Base-by-base conservation (phyloP, 2,329 filamentous ascomycete genomes). In the Cladosporium sp. region DNA sequence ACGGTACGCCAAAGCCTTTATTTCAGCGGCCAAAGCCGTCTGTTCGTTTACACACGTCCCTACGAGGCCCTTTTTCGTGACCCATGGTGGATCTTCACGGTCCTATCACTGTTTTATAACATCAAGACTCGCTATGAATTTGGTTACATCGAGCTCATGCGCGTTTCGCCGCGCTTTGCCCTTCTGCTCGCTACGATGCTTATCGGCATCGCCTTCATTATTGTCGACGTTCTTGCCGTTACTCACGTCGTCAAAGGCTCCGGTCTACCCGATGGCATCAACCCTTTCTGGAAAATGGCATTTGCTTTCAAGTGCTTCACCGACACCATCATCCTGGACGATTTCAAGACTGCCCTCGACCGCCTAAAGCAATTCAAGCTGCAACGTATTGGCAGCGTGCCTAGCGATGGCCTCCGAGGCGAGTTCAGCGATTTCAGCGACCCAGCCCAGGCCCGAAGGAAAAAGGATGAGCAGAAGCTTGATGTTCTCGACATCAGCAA, bases 31-130 rank as follows among this genome's bases (percentile, higher is more conserved):
- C 69, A 69, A 53, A 74, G 69, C 66, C 68, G 79, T 33, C 73
- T 88, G 0, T 89, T 89, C 70, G 71, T 79, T 4, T 78, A 77
- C 3, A 88, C 86, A 0, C 76, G 87, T 21, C 87, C 87, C 0
- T 83, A 84, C 60, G 87, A 89, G 73, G 85, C 86, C 2, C 73
- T 89, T 0, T 87, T 86, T 70, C 82, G 86, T 11, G 88, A 90
- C 68, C 88, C 88, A 0, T 90, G 88, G 88, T 90, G 88, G 88
- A 83, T 90, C 21, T 87, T 88, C 69, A 88, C 87, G 0, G 84
- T 83, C 1, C 70, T 82, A 67, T 85, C 81, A 26, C 78, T 90
- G 3, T 85, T 89, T 73, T 88, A 83, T 79, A 86, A 87, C 55
- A 88, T 89, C 73, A 86, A 86, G 66, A 82, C 79, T 31, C 82